Conservation (phyloP, 129 eudicot genomes). For the Flaveria trinervia region DNA sequence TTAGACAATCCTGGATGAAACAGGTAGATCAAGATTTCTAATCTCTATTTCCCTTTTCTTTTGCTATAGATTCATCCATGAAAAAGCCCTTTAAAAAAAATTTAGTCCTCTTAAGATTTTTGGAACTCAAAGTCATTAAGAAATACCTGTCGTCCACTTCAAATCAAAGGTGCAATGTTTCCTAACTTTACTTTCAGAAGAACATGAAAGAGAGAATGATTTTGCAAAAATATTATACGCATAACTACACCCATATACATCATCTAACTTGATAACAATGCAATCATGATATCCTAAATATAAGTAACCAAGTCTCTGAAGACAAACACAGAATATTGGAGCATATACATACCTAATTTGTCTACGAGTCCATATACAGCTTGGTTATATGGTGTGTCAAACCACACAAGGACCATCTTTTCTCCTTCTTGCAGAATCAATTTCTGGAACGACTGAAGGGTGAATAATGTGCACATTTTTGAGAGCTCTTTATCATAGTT, state of each 20-base stretch:
- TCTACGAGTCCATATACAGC: constrained; percentile 98
- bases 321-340: constrained; percentile 11
- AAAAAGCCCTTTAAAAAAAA: not conserved
- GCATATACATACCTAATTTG: constrained; percentile 66
- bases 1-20: constrained; percentile 19
- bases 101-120: constrained; percentile 4
- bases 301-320: not conserved
- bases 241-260: constrained; percentile 9
- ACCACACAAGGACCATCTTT: constrained; percentile 96
- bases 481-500: constrained; percentile 63
- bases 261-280: not conserved
- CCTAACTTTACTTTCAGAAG: constrained; percentile 7
- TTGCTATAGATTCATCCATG: not conserved
- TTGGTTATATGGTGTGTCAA: constrained; percentile 96
- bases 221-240: not conserved
- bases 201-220: not conserved
- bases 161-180: constrained; percentile 7
- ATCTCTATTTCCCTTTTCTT: not conserved
- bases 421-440: constrained; percentile 99
- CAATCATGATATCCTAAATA: constrained; percentile 4
- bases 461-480: constrained; percentile 74
- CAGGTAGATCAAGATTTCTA: constrained; percentile 11
- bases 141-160: constrained; percentile 12
- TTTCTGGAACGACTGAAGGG: constrained; percentile 84
- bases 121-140: constrained; percentile 6